phyloP scores from a whole-genome alignment of 2,329 filamentous ascomycete genomes.

The Pseudogymnoascus sp. region DNA sequence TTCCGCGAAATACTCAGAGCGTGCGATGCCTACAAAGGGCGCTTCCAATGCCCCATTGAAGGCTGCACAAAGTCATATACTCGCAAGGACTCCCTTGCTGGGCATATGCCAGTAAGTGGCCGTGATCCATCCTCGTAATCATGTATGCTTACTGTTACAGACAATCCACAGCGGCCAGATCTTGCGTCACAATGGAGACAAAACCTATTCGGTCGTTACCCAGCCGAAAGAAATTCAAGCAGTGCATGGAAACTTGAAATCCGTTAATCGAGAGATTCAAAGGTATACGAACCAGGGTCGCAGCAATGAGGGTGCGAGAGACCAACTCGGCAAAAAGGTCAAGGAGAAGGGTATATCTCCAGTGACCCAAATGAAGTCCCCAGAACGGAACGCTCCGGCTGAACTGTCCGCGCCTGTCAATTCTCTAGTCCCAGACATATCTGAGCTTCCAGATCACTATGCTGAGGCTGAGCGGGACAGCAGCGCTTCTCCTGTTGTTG shows the following conservation, averaged over 20 bases:
- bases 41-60: background rate
- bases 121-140: background rate
- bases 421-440: background rate
- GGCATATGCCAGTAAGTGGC: background rate
- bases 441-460: background rate
- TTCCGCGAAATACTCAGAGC: background rate
- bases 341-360: background rate
- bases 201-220: background rate
- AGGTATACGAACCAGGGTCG: background rate
- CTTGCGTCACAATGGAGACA: background rate
- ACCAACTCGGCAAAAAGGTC: background rate
- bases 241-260: background rate
- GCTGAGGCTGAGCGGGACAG: background rate
- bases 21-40: background rate
- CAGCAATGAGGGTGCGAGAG: background rate
- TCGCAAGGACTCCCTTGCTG: background rate
- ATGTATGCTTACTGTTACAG: background rate
- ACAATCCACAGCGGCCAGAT: background rate
- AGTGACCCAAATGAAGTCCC: background rate
- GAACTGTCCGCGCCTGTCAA: background rate
- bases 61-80: constrained; percentile 2
- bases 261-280: background rate
- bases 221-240: background rate
- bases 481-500: background rate
- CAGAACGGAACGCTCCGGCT: background rate